Evolutionary conservation across 2,329 filamentous ascomycete species (phyloP), one percentile per base, ranked within the genome.

Genomic region (Phaeosphaeria sp.): DNA sequence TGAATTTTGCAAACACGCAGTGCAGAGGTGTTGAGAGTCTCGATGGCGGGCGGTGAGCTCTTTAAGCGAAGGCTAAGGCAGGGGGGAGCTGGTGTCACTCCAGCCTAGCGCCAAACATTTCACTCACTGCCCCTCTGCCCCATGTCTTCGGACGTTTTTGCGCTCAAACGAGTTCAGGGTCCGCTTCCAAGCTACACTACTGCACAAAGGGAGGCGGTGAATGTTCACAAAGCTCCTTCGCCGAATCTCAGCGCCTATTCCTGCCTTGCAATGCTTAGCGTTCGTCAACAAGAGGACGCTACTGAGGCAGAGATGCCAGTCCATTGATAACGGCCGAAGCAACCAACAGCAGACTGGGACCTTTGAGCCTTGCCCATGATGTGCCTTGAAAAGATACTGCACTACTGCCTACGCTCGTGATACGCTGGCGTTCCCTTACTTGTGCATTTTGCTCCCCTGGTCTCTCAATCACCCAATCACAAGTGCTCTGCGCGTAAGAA

Each of bases 1-100:
- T 59, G 68, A 71, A 73, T 68, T 74, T 74, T 73, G 67, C 60
- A 63, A 64, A 60, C 64, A 36, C 54, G 55, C 51, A 61, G 58
- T 53, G 63, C 52, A 56, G 51, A 68, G 59, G 61, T 68, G 66
- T 67, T 67, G 63, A 40, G 52, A 56, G 56, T 67, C 62, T 63
- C n/a, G 61, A 65, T 47, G 60, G 55, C 57, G 65, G 59, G 68
- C 72, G 71, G 73, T 74, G 73, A 64, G 52, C 55, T 39, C 30
- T 59, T 60, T 69, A 70, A 67, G 66, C 64, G 65, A 68, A 59
- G 55, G 22, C 53, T 50, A 40, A 46, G 54, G 53, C 47, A 58
- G 57, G 66, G 61, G 40, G 6, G 65, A 60, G 58, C 57, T 53
- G 55, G 39, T 47, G 53, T 50, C 18, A 52, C 53, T 67, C 59